phyloP scores from a whole-genome alignment of 257 asterid genomes.

The Plantago ovata region DNA sequence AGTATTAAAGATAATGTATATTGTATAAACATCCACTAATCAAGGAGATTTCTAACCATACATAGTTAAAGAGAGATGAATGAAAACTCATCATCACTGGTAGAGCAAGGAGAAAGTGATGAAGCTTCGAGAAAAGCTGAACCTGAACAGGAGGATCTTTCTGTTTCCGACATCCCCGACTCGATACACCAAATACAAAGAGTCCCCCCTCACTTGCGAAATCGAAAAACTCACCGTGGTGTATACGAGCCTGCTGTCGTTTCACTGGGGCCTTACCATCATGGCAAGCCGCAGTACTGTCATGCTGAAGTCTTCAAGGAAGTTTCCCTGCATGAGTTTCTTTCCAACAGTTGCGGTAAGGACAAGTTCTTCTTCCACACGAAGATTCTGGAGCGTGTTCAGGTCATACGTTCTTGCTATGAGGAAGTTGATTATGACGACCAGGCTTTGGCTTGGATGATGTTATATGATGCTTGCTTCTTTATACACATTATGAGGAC shows the following conservation, averaged over 20 bases:
- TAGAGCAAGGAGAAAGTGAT: too few relatives aligned
- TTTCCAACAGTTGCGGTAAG: background rate
- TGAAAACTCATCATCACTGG: too few relatives aligned
- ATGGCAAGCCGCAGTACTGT: background rate
- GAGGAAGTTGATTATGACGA: background rate
- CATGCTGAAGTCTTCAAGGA: background rate
- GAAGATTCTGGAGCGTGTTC: background rate
- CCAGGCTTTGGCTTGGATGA: background rate
- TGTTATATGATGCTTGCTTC: background rate
- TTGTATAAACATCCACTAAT: too few relatives aligned
- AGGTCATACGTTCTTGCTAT: background rate
- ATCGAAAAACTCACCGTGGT: background rate
- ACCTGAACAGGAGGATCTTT: too few relatives aligned
- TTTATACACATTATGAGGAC: background rate
- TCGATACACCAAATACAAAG: slow-evolving; percentile 6
- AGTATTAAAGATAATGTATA: too few relatives aligned
- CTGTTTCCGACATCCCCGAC: too few relatives aligned
- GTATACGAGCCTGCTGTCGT: slow-evolving; percentile 1
- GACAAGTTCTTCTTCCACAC: background rate
- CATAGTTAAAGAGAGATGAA: too few relatives aligned
- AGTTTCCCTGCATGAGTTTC: background rate
- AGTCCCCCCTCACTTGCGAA: background rate
- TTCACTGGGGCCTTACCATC: slow-evolving; percentile 4
- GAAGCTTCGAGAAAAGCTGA: too few relatives aligned
- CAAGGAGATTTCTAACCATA: too few relatives aligned